Base-by-base conservation (phyloP, 805 yeast genomes). In the Myxozyma lipomycoides region DNA sequence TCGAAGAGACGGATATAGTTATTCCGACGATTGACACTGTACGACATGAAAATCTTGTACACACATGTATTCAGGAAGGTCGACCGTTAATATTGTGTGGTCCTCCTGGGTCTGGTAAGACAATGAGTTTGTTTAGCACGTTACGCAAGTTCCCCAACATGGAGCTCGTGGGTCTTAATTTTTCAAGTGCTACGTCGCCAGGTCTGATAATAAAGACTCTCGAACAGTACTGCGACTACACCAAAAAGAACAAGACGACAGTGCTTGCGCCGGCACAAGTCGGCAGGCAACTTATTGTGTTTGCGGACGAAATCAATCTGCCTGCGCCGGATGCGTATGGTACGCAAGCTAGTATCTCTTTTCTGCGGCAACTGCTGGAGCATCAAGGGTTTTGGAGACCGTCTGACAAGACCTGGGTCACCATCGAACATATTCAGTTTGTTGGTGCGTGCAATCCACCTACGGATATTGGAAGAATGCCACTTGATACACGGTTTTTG, bases 371-470 rank as follows among this genome's bases (percentile, higher is more conserved):
- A 60, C 62, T 91, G 62, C 70, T 86, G 4, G 91, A 84, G 57
- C 76, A 76, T 19, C 65, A 71, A 0, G 96, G 97, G 0, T 91
- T 88, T 63, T 88, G 95, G 93, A 73, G 79, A 44, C 67, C 74
- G 0, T 61, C 67, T 9, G 79, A 78, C 25, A 72, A 74, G 42
- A 73, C 73, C 23, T 91, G 96, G 95, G 79, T 90, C 1, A 56
- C 70, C 0, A 52, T 88, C 6, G 70, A 74, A 17, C 75, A 81
- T 41, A 73, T 91, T 24, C 95, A 85, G 62, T 75, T 91, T 68
- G 93, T 89, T n/a, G 97, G 95, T 6, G 97, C 98, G 0, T 91
- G 98, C 65, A 91, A 91, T 62, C 93, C 96, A 0, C 83, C 96
- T 0, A 74, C 82, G 0, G 95, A 86, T 66, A 78, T 81, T 2